Conservation (phyloP, 139 green algal species). For the Cymbomonas tetramitiformis region DNA sequence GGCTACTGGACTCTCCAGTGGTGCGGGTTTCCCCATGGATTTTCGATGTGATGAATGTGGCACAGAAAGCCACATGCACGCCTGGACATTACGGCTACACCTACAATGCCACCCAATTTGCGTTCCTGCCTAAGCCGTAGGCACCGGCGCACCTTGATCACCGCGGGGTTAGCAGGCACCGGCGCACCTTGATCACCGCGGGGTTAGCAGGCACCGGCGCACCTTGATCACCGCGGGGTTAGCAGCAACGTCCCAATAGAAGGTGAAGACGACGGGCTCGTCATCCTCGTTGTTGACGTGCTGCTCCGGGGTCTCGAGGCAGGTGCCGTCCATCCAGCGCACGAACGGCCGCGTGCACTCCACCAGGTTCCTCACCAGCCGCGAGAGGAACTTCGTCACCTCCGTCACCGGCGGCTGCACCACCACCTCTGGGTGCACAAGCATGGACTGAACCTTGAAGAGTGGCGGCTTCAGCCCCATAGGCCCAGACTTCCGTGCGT, state of each 20-base stretch:
- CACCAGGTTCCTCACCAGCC: conserved; percentile 46
- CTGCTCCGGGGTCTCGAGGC: conserved; percentile 60
- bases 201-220: conserved; percentile 43
- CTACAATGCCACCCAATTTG: conserved; percentile 39
- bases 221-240: conserved; percentile 35
- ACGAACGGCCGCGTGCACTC: conserved; percentile 62
- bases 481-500: conserved; percentile 18
- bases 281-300: conserved; percentile 37
- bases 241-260: conserved; percentile 56
- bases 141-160: conserved; percentile 42
- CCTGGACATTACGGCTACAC: too few relatives aligned
- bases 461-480: too few relatives aligned
- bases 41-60: too few relatives aligned
- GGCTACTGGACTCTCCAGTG: too few relatives aligned
- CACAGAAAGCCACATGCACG: too few relatives aligned
- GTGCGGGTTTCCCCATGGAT: too few relatives aligned
- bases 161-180: conserved; percentile 55
- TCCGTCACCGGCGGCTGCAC: conserved; percentile 61
- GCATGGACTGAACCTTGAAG: conserved; percentile 47
- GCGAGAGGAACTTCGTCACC: conserved; percentile 48
- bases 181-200: too few relatives aligned
- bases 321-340: conserved; percentile 81
- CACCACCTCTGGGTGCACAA: conserved; percentile 59
- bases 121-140: conserved; percentile 55
- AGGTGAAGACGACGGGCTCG: conserved; percentile 63